phyloP scores from a whole-genome alignment of 1,284 basidiomycete species.

The Ceratobasidium sp. region DNA sequence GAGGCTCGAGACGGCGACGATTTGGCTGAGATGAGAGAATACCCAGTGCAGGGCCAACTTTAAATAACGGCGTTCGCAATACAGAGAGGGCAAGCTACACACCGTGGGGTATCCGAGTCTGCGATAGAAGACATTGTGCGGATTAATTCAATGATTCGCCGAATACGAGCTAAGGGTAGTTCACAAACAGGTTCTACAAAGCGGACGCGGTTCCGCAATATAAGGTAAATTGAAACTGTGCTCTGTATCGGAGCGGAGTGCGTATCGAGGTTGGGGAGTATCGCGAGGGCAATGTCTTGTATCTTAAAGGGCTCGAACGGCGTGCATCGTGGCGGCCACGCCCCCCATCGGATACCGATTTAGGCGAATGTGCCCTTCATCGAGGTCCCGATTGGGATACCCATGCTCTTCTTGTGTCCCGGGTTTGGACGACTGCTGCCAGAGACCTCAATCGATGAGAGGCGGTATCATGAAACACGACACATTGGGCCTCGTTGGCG shows the following conservation, averaged over 20 bases:
- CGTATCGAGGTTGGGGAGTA: constrained; percentile 21
- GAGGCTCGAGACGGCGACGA: constrained; percentile 18
- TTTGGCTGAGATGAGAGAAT: constrained; percentile 1
- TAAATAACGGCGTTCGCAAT: not conserved
- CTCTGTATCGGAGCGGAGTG: constrained; percentile 22
- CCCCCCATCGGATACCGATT: not conserved
- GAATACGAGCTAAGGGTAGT: not conserved
- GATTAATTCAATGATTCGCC: not conserved
- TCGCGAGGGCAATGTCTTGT: not conserved
- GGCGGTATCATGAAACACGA: constrained; percentile 7
- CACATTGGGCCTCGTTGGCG: constrained; percentile 17
- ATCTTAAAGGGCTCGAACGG: constrained; percentile 30
- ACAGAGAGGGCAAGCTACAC: not conserved
- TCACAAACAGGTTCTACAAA: not conserved
- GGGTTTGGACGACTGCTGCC: not conserved
- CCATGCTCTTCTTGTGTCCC: too few species aligned
- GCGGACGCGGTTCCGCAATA: too few species aligned
- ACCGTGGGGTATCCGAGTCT: constrained; percentile 27
- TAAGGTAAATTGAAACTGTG: too few species aligned
- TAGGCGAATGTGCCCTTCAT: too few species aligned
- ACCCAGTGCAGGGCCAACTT: not conserved
- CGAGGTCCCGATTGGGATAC: too few species aligned
- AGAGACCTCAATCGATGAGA: constrained; percentile 24
- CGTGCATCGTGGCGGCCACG: constrained; percentile 32
- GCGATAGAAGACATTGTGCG: constrained; percentile 5